Evolutionary conservation across 176 grass and related monocot species (phyloP).

Genomic region (Cenchrus purpureus): DNA sequence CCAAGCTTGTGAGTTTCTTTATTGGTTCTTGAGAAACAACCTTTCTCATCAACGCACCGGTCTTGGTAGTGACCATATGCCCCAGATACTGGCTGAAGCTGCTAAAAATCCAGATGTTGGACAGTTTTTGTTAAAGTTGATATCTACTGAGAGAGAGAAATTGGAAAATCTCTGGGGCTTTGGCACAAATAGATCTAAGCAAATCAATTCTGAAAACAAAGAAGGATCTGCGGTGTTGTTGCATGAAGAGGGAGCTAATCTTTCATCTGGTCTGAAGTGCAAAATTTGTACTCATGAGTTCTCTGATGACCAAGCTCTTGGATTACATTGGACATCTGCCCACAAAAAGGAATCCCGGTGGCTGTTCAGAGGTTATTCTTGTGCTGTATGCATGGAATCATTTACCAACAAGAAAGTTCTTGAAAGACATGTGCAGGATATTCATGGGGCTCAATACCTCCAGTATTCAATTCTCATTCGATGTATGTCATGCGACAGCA

Average conservation of each 20-base stretch:
- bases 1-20: slow-evolving; percentile 88
- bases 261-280: slow-evolving; percentile 63
- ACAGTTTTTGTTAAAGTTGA: slow-evolving; percentile 85
- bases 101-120: slow-evolving; percentile 67
- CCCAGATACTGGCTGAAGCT: slow-evolving; percentile 65
- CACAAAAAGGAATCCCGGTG: slow-evolving; percentile 93
- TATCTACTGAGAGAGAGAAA: slow-evolving; percentile 88
- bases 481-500: slow-evolving; percentile 81
- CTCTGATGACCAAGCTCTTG: slow-evolving; percentile 71
- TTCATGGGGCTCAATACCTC: slow-evolving; percentile 76
- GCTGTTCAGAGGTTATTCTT: slow-evolving; percentile 97
- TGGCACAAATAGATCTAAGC: slow-evolving; percentile 49
- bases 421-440: slow-evolving; percentile 86
- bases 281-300: slow-evolving; percentile 82
- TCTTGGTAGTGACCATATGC: slow-evolving; percentile 58
- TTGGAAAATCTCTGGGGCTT: slow-evolving; percentile 77
- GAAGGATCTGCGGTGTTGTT: slow-evolving; percentile 15
- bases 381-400: slow-evolving; percentile 86
- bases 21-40: slow-evolving; percentile 83
- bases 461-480: slow-evolving; percentile 87
- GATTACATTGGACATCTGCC: slow-evolving; percentile 77
- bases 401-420: slow-evolving; percentile 94
- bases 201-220: slow-evolving; percentile 55
- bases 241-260: slow-evolving; percentile 34
- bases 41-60: slow-evolving; percentile 55